Evolutionary conservation across 192 early-diverging fungal species (phyloP), one percentile per base, ranked within the genome.

Genomic region (Lobulomyces angularis): DNA sequence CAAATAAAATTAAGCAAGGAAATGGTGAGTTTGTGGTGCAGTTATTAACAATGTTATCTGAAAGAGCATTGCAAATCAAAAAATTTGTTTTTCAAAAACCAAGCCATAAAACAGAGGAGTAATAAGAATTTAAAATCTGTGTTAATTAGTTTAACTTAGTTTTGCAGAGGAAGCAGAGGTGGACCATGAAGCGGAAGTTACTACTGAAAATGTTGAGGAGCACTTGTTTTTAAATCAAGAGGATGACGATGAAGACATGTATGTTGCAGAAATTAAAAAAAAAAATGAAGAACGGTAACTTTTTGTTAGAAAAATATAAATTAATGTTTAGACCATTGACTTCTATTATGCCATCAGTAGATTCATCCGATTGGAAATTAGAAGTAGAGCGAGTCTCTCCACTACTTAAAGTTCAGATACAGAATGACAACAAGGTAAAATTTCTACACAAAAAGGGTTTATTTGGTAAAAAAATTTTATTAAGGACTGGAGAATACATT

Each of bases 91-190:
- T 71, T 32, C 53, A 65, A 26, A 60, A 45, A 34, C 71, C 73
- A 19, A 35, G 58, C n/a, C 71, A 76, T 36, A 59, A 58, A 38
- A 42, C 56, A 5, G 71, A 75, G 41, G 72, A 75, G 71, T 74
- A 50, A 21, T 49, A 48, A 8, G 18, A 18, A 18, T 24, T 18
- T 6, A 39, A 43, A 43, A 39, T 30, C 11, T 17, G 12, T 14
- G 45, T 28, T 14, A 7, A 16, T 2, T n/a, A 22, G 36, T 18
- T 38, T 24, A 31, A 6, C 41, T 9, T 17, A 73, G 70, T 38
- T 74, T 65, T 44, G 64, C 72, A 3, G 73, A 76, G 41, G 73
- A 76, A 48, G 73, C 71, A 9, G 73, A 76, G 44, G 73, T 75
- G 3, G 73, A 76, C 48, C 56, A 39, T 16, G 73, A 76, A 30